Evolutionary conservation across 805 yeast species (phyloP).

Genomic region (Ogataea philodendri): DNA sequence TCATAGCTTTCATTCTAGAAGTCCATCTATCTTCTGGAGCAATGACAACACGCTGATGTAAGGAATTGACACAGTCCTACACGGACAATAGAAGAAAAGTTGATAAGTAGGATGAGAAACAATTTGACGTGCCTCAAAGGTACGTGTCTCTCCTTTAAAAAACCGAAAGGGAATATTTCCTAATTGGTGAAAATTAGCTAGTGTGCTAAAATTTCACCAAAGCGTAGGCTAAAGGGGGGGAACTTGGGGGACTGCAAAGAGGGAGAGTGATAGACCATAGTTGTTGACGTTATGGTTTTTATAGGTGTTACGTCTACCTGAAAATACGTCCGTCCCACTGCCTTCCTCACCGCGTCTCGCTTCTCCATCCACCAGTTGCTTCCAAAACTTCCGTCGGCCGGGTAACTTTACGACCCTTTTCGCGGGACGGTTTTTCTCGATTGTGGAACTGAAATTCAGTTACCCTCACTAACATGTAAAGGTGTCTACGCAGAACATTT

Average conservation of each 20-base stretch:
- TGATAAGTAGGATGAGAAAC: conserved; percentile 8
- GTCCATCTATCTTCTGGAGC: conserved; percentile 8
- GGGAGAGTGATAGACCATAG: too few relatives aligned
- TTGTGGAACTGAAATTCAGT: conserved; percentile 8
- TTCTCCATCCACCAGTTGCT: too few relatives aligned
- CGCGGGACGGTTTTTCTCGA: too few relatives aligned
- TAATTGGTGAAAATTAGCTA: conserved; percentile 8
- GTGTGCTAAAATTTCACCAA: too few relatives aligned
- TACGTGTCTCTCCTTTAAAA: conserved; percentile 13
- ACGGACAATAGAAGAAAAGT: conserved; percentile 13
- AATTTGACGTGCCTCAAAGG: conserved; percentile 10
- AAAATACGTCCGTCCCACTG: too few relatives aligned
- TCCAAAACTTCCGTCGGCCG: too few relatives aligned
- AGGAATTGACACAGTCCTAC: conserved; percentile 10
- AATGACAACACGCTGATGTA: conserved; percentile 4
- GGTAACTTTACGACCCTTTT: conserved; percentile 1
- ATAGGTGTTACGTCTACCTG: too few relatives aligned
- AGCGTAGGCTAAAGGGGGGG: too few relatives aligned
- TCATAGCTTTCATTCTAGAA: conserved; percentile 28
- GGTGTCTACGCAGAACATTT: conserved; percentile 13
- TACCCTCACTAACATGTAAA: conserved; percentile 13
- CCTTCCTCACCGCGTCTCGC: too few relatives aligned
- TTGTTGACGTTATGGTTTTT: too few relatives aligned
- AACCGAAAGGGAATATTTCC: conserved; percentile 12
- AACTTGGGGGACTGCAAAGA: too few relatives aligned